phyloP scores from a whole-genome alignment of 2,329 filamentous ascomycete species.

The Massarina eburnea region DNA sequence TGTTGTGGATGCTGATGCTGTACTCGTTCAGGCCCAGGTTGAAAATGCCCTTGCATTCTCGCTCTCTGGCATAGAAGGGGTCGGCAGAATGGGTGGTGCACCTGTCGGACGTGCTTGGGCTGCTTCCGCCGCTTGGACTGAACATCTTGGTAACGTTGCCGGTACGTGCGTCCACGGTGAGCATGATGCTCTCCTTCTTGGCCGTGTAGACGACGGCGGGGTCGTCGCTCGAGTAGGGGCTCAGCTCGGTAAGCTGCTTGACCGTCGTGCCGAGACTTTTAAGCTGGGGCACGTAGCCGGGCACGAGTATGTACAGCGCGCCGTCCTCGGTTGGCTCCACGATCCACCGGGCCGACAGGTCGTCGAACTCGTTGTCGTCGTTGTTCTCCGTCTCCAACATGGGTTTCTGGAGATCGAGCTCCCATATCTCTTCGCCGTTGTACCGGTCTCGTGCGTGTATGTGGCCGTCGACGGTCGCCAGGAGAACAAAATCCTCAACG shows the following conservation, averaged over 20 bases:
- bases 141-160: constrained; percentile 84
- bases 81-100: constrained; percentile 65
- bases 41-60: constrained; percentile 75
- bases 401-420: constrained; percentile 77
- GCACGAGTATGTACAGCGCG: constrained; percentile 81
- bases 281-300: constrained; percentile 62
- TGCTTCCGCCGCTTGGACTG: constrained; percentile 69
- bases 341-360: constrained; percentile 63
- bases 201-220: constrained; percentile 83
- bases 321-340: constrained; percentile 90
- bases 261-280: constrained; percentile 71
- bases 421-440: constrained; percentile 83
- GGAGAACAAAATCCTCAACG: constrained; percentile 99
- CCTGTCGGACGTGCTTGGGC: constrained; percentile 66
- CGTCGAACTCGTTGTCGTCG: constrained; percentile 60
- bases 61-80: constrained; percentile 52
- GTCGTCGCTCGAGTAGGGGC: constrained; percentile 74
- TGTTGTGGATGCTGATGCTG: constrained; percentile 79
- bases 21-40: constrained; percentile 89
- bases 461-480: constrained; percentile 99
- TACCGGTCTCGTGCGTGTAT: constrained; percentile 88
- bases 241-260: constrained; percentile 80
- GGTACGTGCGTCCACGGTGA: constrained; percentile 84
- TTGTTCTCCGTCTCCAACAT: constrained; percentile 89
- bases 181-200: constrained; percentile 85